These are phyloP conservation scores for Schizopora paradoxa DNA, from an alignment of 1,284 basidiomycete genomes.

Conservation along the genomic window DNA sequence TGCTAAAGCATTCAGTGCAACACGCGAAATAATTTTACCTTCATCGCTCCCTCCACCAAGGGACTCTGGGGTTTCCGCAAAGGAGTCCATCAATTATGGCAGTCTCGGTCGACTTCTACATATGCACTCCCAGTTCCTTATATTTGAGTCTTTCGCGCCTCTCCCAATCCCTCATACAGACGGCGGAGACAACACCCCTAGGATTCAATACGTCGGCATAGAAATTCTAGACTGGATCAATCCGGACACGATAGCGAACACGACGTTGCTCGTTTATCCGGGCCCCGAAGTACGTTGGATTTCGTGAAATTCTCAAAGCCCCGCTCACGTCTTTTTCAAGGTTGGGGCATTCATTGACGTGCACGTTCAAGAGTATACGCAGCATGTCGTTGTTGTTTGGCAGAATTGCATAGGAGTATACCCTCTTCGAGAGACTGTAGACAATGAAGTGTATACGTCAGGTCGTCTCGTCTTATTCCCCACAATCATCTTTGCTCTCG, in stretches of 20 bases:
- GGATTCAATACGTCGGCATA: conserved; percentile 9
- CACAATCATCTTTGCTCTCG: conserved; percentile 9
- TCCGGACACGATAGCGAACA: neutral
- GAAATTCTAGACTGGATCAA: conserved; percentile 10
- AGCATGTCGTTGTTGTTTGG: conserved; percentile 12
- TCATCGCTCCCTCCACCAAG: too few species aligned
- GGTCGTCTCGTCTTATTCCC: conserved; percentile 10
- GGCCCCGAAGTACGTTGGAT: conserved; percentile 13
- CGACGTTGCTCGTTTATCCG: conserved; percentile 13
- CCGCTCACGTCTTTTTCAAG: conserved; percentile 6
- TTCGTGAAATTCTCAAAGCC: too few species aligned
- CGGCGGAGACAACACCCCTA: neutral
- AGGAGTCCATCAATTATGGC: too few species aligned
- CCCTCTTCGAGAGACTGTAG: too few species aligned
- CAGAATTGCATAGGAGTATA: conserved; percentile 12
- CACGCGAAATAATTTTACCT: too few species aligned
- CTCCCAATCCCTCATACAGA: conserved; percentile 3
- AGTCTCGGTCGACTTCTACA: conserved; percentile 10
- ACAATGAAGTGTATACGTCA: too few species aligned
- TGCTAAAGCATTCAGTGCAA: too few species aligned
- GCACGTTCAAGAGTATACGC: conserved; percentile 6
- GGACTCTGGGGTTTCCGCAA: too few species aligned
- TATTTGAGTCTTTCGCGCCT: conserved; percentile 10
- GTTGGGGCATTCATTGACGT: conserved; percentile 9
- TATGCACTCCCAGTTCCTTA: conserved; percentile 2